Conservation (phyloP, 345 rosid species). For the Eucalyptus tenuipes region DNA sequence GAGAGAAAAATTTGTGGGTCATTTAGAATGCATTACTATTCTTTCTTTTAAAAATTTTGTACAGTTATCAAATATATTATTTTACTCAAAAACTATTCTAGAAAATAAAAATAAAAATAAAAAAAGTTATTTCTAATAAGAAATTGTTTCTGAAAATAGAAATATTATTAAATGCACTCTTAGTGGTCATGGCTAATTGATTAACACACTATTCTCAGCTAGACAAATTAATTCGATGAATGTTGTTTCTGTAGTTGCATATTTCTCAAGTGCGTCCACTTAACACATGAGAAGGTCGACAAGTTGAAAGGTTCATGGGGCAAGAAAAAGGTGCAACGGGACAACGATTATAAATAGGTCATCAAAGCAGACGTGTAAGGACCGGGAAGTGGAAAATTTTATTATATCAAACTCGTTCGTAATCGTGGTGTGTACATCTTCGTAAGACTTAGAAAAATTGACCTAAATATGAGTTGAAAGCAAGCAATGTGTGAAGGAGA, state of each 20-base stretch:
- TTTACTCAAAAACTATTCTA: too few relatives aligned
- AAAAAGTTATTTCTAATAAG: too few relatives aligned
- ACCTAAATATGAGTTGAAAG: not conserved
- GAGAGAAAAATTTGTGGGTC: too few relatives aligned
- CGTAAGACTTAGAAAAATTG: not conserved
- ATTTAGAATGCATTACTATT: too few relatives aligned
- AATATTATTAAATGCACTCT: too few relatives aligned
- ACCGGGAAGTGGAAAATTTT: not conserved
- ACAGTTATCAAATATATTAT: accelerated
- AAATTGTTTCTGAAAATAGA: accelerated
- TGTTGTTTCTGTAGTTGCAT: not conserved
- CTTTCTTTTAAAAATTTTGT: too few relatives aligned
- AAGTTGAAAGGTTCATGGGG: not conserved
- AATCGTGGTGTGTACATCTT: not conserved
- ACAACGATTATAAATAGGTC: not conserved
- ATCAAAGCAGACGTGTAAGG: not conserved
- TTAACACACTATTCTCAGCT: not conserved
- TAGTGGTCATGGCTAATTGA: not conserved
- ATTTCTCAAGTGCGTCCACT: not conserved
- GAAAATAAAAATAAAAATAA: too few relatives aligned
- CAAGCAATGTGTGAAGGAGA: not conserved
- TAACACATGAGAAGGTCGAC: not conserved
- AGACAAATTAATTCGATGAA: not conserved
- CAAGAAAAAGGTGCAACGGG: not conserved
- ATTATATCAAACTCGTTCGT: not conserved